Conservation (phyloP, 305 asterid genomes). For the Striga hermonthica region DNA sequence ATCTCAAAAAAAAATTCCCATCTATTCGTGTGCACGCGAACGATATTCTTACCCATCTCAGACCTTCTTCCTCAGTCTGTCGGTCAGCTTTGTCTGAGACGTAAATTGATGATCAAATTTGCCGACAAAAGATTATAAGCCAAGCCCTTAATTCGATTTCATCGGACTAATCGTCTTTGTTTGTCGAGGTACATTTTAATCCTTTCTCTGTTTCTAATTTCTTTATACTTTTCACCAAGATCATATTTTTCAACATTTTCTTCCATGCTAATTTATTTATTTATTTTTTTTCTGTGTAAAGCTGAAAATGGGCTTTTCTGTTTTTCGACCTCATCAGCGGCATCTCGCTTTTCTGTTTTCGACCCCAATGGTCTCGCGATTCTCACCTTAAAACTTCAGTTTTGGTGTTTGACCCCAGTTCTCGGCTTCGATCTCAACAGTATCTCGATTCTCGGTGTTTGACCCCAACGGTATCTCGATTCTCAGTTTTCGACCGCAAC, state of each 20-base stretch:
- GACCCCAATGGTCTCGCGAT: no score
- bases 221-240: conserved; percentile 20
- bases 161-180: conserved; percentile 14
- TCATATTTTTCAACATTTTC: neutral
- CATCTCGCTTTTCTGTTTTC: no score
- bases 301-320: neutral
- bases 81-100: conserved; percentile 12
- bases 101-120: conserved; percentile 17
- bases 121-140: neutral
- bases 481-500: no score
- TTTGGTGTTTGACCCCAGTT: no score
- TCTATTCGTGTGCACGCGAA: neutral
- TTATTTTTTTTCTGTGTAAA: neutral
- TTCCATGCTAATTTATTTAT: neutral
- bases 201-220: no score
- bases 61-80: conserved; percentile 9
- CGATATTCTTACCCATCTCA: conserved; percentile 21
- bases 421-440: no score
- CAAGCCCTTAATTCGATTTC: conserved; percentile 12
- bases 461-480: no score
- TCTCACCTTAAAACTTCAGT: no score
- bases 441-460: no score
- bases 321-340: no score
- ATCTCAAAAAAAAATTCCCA: neutral
- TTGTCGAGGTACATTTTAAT: conserved; percentile 32